Percentiles rank a stretch among this genome's conserved stretches.
Evolutionary conservation across 1,284 basidiomycete species (phyloP).

Genomic region (Puccinia polysora): DNA sequence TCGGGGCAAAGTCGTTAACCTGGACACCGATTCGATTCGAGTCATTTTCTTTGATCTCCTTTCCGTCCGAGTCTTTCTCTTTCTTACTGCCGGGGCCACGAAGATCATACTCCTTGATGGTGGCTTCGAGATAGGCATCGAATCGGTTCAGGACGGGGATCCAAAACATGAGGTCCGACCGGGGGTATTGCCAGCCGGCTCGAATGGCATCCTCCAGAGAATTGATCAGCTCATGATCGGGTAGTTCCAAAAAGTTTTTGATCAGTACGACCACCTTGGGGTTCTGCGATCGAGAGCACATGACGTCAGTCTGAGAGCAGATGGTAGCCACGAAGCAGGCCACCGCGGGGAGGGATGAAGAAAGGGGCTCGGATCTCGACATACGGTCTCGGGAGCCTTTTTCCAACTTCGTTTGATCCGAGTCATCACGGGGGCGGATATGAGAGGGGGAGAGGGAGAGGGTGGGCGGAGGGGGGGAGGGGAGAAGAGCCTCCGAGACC

Average conservation of each 20-base stretch:
- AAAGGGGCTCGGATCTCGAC: constrained; percentile 1
- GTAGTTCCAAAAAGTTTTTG: constrained; percentile 21
- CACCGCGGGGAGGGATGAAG: neutral
- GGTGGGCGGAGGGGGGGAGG: too few species aligned
- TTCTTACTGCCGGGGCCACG: constrained; percentile 62
- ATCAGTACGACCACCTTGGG: constrained; percentile 34
- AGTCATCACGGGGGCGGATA: constrained; percentile 17
- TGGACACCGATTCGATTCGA: constrained; percentile 56
- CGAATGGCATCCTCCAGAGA: constrained; percentile 23
- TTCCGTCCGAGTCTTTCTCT: constrained; percentile 52
- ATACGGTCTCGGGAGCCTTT: constrained; percentile 40
- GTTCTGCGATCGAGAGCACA: constrained; percentile 28
- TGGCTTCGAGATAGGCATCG: constrained; percentile 75
- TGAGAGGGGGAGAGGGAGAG: too few species aligned
- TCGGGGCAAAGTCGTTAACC: constrained; percentile 69
- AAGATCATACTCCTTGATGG: constrained; percentile 69
- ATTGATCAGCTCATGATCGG: constrained; percentile 28
- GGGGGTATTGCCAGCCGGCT: constrained; percentile 77
- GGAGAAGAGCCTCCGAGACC: too few species aligned
- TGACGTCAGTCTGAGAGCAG: too few species aligned
- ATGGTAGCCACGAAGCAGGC: neutral
- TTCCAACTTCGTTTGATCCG: constrained; percentile 38
- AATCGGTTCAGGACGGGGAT: constrained; percentile 91
- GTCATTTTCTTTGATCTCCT: constrained; percentile 30
- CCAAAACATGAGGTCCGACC: constrained; percentile 96